Evolutionary conservation across 139 green algal species (phyloP).

Genomic region (Ettlia oleoabundans): DNA sequence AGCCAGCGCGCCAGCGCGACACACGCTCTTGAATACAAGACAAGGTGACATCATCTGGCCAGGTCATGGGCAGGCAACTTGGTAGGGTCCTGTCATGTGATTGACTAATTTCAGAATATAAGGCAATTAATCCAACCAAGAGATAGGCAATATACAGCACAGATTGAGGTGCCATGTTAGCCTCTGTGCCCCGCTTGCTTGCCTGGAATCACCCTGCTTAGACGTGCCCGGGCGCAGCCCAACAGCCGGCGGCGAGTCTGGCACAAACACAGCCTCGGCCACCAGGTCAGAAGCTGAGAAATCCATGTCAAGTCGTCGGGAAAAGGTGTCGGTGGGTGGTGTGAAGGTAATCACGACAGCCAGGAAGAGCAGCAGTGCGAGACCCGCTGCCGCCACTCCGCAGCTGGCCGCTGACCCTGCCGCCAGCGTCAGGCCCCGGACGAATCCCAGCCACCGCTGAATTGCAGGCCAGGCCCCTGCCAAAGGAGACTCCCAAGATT

Average conservation of each 20-base stretch:
- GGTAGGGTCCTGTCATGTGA: too few species aligned
- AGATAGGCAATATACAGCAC: too few species aligned
- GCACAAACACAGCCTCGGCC: slow-evolving; percentile 17
- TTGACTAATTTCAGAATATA: too few species aligned
- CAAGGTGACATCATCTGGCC: background rate
- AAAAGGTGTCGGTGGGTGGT: slow-evolving; percentile 18
- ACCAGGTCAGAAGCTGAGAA: slow-evolving; percentile 16
- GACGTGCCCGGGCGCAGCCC: background rate
- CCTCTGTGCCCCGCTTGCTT: too few species aligned
- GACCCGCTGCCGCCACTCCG: background rate
- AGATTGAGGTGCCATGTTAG: background rate
- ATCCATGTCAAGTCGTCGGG: slow-evolving; percentile 37
- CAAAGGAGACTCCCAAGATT: background rate
- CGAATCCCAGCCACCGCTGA: background rate
- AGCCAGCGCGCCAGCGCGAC: too few species aligned
- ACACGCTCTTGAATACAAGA: too few species aligned
- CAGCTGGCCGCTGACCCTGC: background rate
- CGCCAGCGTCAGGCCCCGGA: slow-evolving; percentile 21
- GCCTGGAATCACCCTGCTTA: too few species aligned
- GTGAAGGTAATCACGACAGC: slow-evolving; percentile 18
- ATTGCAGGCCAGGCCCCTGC: background rate
- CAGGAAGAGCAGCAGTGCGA: slow-evolving; percentile 40
- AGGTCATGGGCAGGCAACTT: too few species aligned
- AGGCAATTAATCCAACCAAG: too few species aligned
- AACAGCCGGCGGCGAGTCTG: slow-evolving; percentile 1